Conservation (phyloP, 108 stramenopile genomes). For the Skeletonema potamos region DNA sequence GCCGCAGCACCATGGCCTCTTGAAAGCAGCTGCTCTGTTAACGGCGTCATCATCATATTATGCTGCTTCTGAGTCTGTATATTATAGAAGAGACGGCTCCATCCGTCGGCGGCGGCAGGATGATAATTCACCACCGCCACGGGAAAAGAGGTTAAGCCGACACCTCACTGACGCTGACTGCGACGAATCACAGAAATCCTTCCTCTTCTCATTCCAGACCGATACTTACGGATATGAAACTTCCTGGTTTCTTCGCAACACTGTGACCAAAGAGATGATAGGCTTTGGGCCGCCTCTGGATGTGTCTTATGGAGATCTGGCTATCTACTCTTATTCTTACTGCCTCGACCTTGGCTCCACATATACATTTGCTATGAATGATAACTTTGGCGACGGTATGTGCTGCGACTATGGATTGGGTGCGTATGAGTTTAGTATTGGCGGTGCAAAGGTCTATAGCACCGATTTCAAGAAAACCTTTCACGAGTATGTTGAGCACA, state of each 20-base stretch:
- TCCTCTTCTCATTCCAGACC: slow-evolving; percentile 39
- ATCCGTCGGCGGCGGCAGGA: not conserved
- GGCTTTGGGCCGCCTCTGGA: slow-evolving; percentile 30
- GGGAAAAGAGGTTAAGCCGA: not conserved
- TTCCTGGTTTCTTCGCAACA: slow-evolving; percentile 36
- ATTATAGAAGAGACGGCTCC: not conserved
- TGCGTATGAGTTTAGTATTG: slow-evolving; percentile 37
- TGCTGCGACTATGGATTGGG: slow-evolving; percentile 42
- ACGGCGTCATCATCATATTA: not conserved
- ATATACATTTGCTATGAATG: slow-evolving; percentile 34
- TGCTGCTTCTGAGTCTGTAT: not conserved
- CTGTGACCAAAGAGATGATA: not conserved
- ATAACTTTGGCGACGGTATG: slow-evolving; percentile 50
- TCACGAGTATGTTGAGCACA: slow-evolving; percentile 45
- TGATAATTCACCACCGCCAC: not conserved
- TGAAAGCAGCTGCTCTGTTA: not conserved
- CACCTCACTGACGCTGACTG: not conserved
- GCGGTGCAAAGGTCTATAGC: slow-evolving; percentile 7
- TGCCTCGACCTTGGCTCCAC: slow-evolving; percentile 28
- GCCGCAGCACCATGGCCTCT: not conserved
- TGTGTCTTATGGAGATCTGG: slow-evolving; percentile 31
- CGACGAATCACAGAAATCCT: slow-evolving; percentile 6
- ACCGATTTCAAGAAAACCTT: slow-evolving; percentile 28
- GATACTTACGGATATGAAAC: slow-evolving; percentile 46
- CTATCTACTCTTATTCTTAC: slow-evolving; percentile 32